Evolutionary conservation across 2,329 filamentous ascomycete species (phyloP).

Genomic region (Neofusicoccum parvum): DNA sequence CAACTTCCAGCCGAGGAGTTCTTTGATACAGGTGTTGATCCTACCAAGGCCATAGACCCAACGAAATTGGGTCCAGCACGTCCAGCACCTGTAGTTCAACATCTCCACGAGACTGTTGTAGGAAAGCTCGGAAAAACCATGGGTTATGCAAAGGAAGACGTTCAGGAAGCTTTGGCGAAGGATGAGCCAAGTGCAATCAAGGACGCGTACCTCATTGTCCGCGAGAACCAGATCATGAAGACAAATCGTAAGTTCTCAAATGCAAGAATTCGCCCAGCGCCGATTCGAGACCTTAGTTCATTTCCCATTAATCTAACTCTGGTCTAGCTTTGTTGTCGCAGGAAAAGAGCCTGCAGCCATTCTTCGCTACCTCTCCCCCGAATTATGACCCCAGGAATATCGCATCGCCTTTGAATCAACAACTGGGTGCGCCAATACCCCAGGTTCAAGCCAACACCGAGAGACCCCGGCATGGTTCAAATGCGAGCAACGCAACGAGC

Average conservation of each 20-base stretch:
- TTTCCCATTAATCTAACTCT: conserved; percentile 1
- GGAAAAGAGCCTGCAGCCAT: conserved; percentile 54
- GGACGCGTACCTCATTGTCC: conserved; percentile 96
- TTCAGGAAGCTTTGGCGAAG: conserved; percentile 88
- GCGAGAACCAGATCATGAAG: conserved; percentile 97
- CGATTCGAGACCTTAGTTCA: not conserved
- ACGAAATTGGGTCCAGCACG: conserved; percentile 74
- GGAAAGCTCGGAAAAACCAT: conserved; percentile 97
- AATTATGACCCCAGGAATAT: conserved; percentile 47
- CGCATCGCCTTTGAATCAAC: conserved; percentile 36
- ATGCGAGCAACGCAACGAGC: conserved; percentile 40
- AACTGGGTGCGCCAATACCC: conserved; percentile 35
- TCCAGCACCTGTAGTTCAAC: conserved; percentile 77
- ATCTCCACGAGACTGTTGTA: conserved; percentile 88
- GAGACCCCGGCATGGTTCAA: conserved; percentile 48
- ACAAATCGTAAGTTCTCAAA: conserved; percentile 73
- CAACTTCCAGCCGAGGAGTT: conserved; percentile 89
- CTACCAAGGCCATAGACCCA: conserved; percentile 85
- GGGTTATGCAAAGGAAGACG: conserved; percentile 94
- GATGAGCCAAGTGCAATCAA: conserved; percentile 97
- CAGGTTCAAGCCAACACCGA: conserved; percentile 34
- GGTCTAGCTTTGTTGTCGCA: conserved; percentile 56
- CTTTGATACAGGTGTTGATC: conserved; percentile 89
- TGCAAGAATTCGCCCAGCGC: too few species aligned
- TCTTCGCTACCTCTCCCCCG: conserved; percentile 59